Evolutionary conservation across 352 stramenopile genomes (phyloP), one percentile per base, ranked within the genome.

Genomic region (Hyaloperonospora arabidopsidis): DNA sequence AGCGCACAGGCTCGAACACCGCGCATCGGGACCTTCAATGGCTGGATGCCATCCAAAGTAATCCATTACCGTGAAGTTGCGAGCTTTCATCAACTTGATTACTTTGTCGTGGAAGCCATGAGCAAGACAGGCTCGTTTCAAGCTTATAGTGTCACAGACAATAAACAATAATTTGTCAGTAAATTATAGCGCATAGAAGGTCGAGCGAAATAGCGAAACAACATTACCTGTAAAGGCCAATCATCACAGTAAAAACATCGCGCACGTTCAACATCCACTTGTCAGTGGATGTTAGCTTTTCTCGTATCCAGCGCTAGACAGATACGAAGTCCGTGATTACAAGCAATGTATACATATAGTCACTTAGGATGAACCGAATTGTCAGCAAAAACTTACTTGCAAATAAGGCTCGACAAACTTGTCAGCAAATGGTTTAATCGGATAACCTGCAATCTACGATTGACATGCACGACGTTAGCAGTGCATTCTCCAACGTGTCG

Each of bases 11-110:
- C 71, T 86, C 2, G 84, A 90, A 61, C 75, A 91, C 11, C 72
- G 67, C 21, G 86, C 79, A n/a, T 70, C 71, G 1, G 81, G 80
- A 15, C 70, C 65, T 70, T 93, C 84, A 25, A 87, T 84, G 2
- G 65, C 69, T 21, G 84, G 84, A 49, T 93, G 77, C 84, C 84
- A 93, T 4, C 84, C 84, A 18, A 93, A 69, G 45, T 72, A 89
- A 46, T 93, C 81, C 11, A 72, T 87, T 5, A 79, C 72, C 5
- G 76, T 77, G 49, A 84, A 82, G 2, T 88, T 87, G 49, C 77
- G 79, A 1, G 70, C 55, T 38, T 83, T 70, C 32, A 91, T 72
- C 0, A 86, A 48, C 8, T 68, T 63, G 10, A 85, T 61, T 8
- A 82, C 54, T 49, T 74, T 74, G 3, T 79, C 63, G 15, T 76